Base-by-base conservation (phyloP, 805 yeast species). In the Metschnikowia koreensis region DNA sequence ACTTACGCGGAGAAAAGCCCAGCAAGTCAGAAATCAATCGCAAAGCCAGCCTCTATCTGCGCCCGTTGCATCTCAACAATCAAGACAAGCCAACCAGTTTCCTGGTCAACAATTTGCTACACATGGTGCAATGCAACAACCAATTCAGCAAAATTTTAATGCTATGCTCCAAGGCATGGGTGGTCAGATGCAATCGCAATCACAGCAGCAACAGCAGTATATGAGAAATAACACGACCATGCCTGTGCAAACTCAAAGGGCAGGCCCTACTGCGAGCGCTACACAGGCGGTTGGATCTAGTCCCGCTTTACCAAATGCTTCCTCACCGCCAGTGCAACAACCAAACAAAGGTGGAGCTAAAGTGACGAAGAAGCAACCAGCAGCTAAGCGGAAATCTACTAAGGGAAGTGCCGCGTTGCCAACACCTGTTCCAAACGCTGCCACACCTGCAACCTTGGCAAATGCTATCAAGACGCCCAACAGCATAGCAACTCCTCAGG, bases 401-500 rank as follows among this genome's bases (percentile, higher is more conserved):
- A 57, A 53, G 41, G 59, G 61, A 31, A 60, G 58, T 6, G 62
- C 62, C 3, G 66, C 68, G 10, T 61, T 64, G 22, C 71, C 74
- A 13, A 70, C 76, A 0, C 76, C 77, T 1, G 67, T 65, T 7
- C 68, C 68, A 3, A 64, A 60, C 27, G 72, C 69, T 3, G 61
- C 75, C 1, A 71, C 77, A 0, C 78, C 77, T 0, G 70, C 73
- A 1, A 59, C 73, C 3, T 59, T 71, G 56, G 70, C 70, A 11
- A 68, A 66, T 53, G 64, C 76, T 22, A 70, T 74, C 59, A 74
- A 73, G 50, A 74, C 79, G 2, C 79, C 79, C 1, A 72, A 71
- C 53, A 70, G 75, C 55, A 71, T 71, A 10, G 65, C 75, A 3
- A 74, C 78, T 0, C 78, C 79, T 1, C 77, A 71, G 48, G 62